Base-by-base conservation (phyloP, 2,329 filamentous ascomycete species). In the Pseudopyricularia cyperi region DNA sequence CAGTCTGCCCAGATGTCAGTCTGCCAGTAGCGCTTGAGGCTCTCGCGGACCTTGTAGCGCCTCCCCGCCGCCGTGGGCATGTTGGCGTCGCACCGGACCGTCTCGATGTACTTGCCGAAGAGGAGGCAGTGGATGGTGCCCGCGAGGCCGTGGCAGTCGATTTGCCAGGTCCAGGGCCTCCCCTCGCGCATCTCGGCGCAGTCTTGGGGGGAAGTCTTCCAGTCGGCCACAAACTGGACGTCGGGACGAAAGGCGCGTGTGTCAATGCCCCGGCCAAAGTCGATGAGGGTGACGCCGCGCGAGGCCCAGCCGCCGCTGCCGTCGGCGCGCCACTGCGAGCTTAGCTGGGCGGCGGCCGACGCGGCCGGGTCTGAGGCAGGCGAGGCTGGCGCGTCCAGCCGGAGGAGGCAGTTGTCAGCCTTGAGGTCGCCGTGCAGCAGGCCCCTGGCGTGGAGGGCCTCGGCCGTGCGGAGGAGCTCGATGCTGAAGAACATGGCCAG, bases 121-220 rank as follows among this genome's bases (percentile, higher is more conserved):
- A 98, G 77, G 59, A 98, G 77, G 44, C 82, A 85, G 68, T 98
- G 89, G 4, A 97, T 74, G 24, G 88, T 87, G 4, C 89, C 89
- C 0, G 93, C 93, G 0, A 96, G 76, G 12, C 93, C 93, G 66
- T 95, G 88, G 61, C 97, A 94, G 70, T 98, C 93, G 58, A 96
- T 88, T 66, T 98, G 93, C 72, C 89, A 96, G 1, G 91, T 97
- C 93, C 93, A 98, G 0, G 90, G 89, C 1, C 91, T 79, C 53
- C 89, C 79, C 69, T 98, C 91, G 47, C 90, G 85, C 79, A 97
- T 95, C 73, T 98, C 93, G 17, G 87, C 85, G 66, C 93, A 98
- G 68, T 98, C 93, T 51, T 89, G 84, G 24, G 85, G 77, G 15
- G 79, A 80, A 0, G 88, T 89, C 66, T 93, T 87, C 93, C 93